Conservation (phyloP, 441 rosid species). For the Omphalea diandra region DNA sequence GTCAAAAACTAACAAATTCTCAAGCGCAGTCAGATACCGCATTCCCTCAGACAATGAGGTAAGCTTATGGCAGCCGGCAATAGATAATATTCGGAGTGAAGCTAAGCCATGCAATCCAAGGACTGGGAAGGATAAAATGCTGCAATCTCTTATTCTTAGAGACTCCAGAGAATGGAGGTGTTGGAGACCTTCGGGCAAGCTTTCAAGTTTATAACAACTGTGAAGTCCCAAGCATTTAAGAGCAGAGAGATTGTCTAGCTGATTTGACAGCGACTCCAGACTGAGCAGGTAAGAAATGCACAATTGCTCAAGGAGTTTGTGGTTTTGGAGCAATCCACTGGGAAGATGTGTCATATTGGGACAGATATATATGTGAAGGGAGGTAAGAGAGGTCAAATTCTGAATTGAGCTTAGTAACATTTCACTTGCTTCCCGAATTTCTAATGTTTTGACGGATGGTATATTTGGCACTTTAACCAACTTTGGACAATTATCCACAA, state of each 20-base stretch:
- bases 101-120: background rate
- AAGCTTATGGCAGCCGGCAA: accelerated
- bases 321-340: slow-evolving; percentile 10
- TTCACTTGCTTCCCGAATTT: background rate
- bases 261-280: background rate
- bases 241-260: background rate
- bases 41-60: slow-evolving; percentile 5
- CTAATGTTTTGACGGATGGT: background rate
- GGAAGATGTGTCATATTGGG: background rate
- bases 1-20: accelerated
- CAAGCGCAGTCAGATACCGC: background rate
- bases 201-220: background rate
- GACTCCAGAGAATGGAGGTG: slow-evolving; percentile 12
- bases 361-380: background rate
- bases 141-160: accelerated
- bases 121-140: slow-evolving; percentile 1
- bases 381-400: slow-evolving; percentile 4
- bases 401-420: background rate
- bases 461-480: slow-evolving; percentile 13
- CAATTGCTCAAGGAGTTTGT: background rate
- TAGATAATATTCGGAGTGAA: background rate
- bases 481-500: background rate
- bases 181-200: slow-evolving; percentile 19
- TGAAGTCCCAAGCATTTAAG: accelerated
- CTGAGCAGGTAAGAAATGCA: accelerated